Evolutionary conservation across 1,284 basidiomycete genomes (phyloP).

Genomic region (Garcileccinum viscosum): DNA sequence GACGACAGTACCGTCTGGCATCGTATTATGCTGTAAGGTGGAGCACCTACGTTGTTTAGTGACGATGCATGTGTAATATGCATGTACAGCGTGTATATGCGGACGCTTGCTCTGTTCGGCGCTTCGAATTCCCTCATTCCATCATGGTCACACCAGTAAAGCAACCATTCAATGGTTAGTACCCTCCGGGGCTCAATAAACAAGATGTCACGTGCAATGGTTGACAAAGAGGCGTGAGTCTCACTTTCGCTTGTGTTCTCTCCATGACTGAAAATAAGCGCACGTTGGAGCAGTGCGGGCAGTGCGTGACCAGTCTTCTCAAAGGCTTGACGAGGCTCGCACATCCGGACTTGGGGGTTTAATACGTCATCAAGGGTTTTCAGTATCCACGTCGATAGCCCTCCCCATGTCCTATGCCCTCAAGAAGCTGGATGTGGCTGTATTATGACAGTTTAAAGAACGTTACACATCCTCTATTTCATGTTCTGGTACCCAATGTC

Average conservation of each 20-base stretch:
- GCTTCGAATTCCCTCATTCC: background rate
- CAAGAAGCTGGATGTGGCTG: too few relatives aligned
- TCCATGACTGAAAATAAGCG: background rate
- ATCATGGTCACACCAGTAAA: background rate
- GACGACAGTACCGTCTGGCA: background rate
- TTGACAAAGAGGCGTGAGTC: conserved; percentile 16
- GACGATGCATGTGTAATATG: background rate
- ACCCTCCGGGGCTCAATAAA: conserved; percentile 28
- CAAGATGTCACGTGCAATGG: background rate
- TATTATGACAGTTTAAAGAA: too few relatives aligned
- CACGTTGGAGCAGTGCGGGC: background rate
- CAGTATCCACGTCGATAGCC: too few relatives aligned
- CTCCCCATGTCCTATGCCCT: too few relatives aligned
- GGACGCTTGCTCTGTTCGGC: background rate
- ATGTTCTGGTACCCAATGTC: background rate
- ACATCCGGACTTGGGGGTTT: conserved; percentile 37
- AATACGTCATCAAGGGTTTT: conserved; percentile 35
- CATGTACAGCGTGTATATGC: background rate
- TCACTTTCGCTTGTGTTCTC: background rate
- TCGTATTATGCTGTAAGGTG: background rate
- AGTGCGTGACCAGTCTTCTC: conserved; percentile 15
- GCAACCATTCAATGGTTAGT: conserved; percentile 13
- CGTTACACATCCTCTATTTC: too few relatives aligned
- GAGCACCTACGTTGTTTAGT: background rate
- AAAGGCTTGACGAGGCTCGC: conserved; percentile 31